Evolutionary conservation across 306 rosid genomes (phyloP), one percentile per base, ranked within the genome.

Genomic region (Argentina anserina): DNA sequence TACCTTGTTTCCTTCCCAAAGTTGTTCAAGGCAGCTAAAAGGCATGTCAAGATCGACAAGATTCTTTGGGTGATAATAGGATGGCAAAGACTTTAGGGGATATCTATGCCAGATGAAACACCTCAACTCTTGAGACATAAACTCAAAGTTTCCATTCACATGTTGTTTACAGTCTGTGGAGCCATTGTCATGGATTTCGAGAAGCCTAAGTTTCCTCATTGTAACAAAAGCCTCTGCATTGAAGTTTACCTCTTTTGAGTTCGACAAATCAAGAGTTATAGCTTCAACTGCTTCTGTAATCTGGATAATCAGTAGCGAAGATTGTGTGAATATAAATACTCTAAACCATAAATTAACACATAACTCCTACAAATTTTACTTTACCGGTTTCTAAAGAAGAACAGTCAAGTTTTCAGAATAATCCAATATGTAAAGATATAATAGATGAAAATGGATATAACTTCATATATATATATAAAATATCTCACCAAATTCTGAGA

Each of bases 21-120:
- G 64, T 29, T 18, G 55, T 65, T 65, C 42, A 28, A 39, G 42
- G 21, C 11, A 15, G 25, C 66, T 53, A 9, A 50, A 1, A 21
- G 6, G 56, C 81, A 81, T 67, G 59, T 40, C 26, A 77, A 81
- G 73, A 17, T 33, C 58, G 45, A 81, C 65, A 20, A 77, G 78
- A 47, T 76, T 67, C 64, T 37, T 7, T 25, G 53, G 76, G 43
- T 47, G 46, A 23, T 42, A 61, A 26, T 39, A 25, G 1, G 50
- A 20, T 3, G 73, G 39, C n/a, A 81, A 41, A 42, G 28, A 72
- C n/a, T 81, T 59, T 3, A 64, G 10, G 2, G 85, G 76, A 40
- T 25, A 81, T 15, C 39, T 25, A 12, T 21, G 53, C 79, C 85
- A 81, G 17, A 72, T 36, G 13, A 81, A 65, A 55, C 56, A 67